These are phyloP conservation scores for Phytophthora foliorum DNA, from an alignment of 352 stramenopile species.

Conservation along the genomic window DNA sequence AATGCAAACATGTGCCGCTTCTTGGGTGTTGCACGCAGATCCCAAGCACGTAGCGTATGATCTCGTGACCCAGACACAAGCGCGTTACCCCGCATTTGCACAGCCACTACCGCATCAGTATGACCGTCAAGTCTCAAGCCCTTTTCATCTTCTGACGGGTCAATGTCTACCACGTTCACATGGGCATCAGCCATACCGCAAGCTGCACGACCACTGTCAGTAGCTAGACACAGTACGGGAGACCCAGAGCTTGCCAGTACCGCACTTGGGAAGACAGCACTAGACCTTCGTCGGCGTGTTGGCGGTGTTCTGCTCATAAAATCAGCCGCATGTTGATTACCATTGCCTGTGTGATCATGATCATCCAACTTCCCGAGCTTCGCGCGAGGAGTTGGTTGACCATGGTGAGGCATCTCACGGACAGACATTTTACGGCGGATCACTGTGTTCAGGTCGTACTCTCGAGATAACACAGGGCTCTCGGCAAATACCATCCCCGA, in stretches of 20 bases:
- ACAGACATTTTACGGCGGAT: slow-evolving; percentile 85
- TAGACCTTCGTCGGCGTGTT: slow-evolving; percentile 33
- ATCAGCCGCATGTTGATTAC: slow-evolving; percentile 28
- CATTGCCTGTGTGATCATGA: background rate
- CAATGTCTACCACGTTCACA: slow-evolving; percentile 55
- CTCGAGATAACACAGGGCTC: slow-evolving; percentile 50
- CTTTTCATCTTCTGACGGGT: slow-evolving; percentile 40
- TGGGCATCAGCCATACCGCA: slow-evolving; percentile 57
- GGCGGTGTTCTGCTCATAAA: slow-evolving; percentile 40
- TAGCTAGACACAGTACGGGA: slow-evolving; percentile 68
- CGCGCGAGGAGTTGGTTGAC: slow-evolving; percentile 6
- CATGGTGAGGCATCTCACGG: slow-evolving; percentile 41
- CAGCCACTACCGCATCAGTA: slow-evolving; percentile 55
- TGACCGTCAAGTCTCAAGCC: slow-evolving; percentile 65
- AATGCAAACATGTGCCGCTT: slow-evolving; percentile 75
- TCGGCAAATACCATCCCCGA: slow-evolving; percentile 36
- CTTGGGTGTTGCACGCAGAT: slow-evolving; percentile 67
- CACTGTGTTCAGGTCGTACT: slow-evolving; percentile 84
- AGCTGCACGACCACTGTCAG: slow-evolving; percentile 55
- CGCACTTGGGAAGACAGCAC: slow-evolving; percentile 32
- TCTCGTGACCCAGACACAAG: slow-evolving; percentile 80
- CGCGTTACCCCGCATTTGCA: slow-evolving; percentile 68
- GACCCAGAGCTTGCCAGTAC: slow-evolving; percentile 35
- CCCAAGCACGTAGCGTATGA: slow-evolving; percentile 78
- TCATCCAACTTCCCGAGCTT: slow-evolving; percentile 7